Evolutionary conservation across 140 eudicot species (phyloP).

Genomic region (Bidens hawaiensis): DNA sequence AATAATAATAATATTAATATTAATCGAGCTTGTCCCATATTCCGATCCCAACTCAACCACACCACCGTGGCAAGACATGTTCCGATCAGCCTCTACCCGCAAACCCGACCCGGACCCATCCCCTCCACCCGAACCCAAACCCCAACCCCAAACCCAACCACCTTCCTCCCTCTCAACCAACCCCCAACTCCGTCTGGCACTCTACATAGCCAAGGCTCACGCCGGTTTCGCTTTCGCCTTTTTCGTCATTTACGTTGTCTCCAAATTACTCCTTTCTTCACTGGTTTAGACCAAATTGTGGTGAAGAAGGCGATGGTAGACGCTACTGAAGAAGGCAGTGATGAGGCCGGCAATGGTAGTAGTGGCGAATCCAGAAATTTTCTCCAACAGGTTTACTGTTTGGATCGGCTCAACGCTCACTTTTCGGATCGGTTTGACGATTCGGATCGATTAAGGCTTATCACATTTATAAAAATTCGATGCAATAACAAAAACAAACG

Average conservation of each 20-base stretch:
- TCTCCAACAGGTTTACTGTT: too few species aligned
- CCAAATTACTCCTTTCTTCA: conserved; percentile 64
- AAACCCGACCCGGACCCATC: conserved; percentile 46
- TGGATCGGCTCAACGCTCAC: too few species aligned
- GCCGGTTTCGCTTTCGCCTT: conserved; percentile 68
- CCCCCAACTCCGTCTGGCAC: conserved; percentile 76
- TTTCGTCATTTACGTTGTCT: conserved; percentile 50
- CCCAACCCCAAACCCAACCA: conserved; percentile 25
- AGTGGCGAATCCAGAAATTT: too few species aligned
- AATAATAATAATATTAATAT: too few species aligned
- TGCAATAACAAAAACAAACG: too few species aligned
- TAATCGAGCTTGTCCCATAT: conserved; percentile 77
- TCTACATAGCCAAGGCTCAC: conserved; percentile 92
- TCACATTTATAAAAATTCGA: too few species aligned
- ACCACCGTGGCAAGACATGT: conserved; percentile 94
- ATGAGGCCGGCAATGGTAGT: too few species aligned
- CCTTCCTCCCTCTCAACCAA: conserved; percentile 37
- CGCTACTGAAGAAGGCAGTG: too few species aligned
- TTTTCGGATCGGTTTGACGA: too few species aligned
- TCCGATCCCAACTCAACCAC: conserved; percentile 56
- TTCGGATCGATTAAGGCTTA: too few species aligned
- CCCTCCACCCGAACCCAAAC: conserved; percentile 1
- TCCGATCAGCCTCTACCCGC: conserved; percentile 74
- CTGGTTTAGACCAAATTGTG: too few species aligned
- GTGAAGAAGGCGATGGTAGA: too few species aligned